These are phyloP conservation scores for Pleurotus sapidus DNA, from an alignment of 768 basidiomycete species.

Conservation along the genomic window DNA sequence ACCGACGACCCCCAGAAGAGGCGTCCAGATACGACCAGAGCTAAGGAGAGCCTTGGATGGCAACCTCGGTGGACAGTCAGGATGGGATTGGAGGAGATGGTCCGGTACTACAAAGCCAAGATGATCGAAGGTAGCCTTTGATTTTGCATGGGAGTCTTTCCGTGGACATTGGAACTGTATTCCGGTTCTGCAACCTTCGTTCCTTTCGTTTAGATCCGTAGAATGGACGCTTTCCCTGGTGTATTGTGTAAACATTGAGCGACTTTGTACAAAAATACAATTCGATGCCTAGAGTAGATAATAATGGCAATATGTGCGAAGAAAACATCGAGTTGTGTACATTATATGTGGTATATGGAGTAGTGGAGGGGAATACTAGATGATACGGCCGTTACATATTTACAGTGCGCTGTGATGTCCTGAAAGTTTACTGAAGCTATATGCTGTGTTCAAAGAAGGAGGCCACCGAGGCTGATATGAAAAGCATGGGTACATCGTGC, in stretches of 20 bases:
- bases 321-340: conserved; percentile 1
- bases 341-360: neutral
- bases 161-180: no score
- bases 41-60: conserved; percentile 83
- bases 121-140: conserved; percentile 81
- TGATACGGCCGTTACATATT: no score
- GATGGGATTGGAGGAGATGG: conserved; percentile 95
- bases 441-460: no score
- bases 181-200: no score
- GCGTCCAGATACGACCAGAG: conserved; percentile 89
- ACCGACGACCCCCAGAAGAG: conserved; percentile 94
- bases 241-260: no score
- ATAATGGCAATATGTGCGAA: neutral
- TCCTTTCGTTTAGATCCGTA: no score
- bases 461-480: neutral
- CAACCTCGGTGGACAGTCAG: conserved; percentile 90
- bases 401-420: no score
- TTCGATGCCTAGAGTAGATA: neutral
- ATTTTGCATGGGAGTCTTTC: neutral
- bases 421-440: no score
- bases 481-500: neutral
- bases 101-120: conserved; percentile 87
- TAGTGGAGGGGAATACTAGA: no score
- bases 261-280: no score
- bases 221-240: no score